Percentiles rank a stretch among this genome's conserved stretches.
These are phyloP conservation scores for Echites panduratus DNA, from an alignment of 257 asterid genomes.

Conservation along the genomic window DNA sequence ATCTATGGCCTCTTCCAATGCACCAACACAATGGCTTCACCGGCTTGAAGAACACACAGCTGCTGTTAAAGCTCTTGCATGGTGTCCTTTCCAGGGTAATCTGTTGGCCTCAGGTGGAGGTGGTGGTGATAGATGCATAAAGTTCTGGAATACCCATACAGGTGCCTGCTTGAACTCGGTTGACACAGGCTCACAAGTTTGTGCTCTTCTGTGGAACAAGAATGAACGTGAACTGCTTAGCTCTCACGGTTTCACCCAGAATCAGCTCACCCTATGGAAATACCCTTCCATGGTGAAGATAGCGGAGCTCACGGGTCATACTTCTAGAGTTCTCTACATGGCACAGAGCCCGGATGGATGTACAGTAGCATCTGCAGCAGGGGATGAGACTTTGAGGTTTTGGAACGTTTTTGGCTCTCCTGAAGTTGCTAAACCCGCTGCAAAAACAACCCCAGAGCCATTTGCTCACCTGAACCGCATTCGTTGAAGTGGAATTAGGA, in stretches of 20 bases:
- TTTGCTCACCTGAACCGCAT: conserved; percentile 82
- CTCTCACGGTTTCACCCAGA: conserved; percentile 86
- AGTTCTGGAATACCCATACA: conserved; percentile 92
- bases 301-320: conserved; percentile 92
- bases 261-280: conserved; percentile 95
- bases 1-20: conserved; percentile 52
- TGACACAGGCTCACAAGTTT: conserved; percentile 92
- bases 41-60: conserved; percentile 88
- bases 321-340: conserved; percentile 88
- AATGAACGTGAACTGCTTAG: conserved; percentile 84
- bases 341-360: conserved; percentile 94
- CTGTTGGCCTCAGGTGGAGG: conserved; percentile 90
- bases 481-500: conserved; percentile 29
- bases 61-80: conserved; percentile 93
- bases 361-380: conserved; percentile 96
- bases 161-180: conserved; percentile 92
- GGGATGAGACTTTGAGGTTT: conserved; percentile 84
- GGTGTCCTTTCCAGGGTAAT: conserved; percentile 94
- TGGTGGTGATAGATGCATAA: conserved; percentile 72
- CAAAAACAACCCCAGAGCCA: conserved; percentile 65
- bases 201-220: conserved; percentile 87
- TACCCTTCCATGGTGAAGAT: conserved; percentile 91
- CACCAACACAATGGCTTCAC: conserved; percentile 77
- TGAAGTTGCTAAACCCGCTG: conserved; percentile 68
- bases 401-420: conserved; percentile 95